Conservation (phyloP, 2,329 filamentous ascomycete species). For the Phaeoacremonium minimum region DNA sequence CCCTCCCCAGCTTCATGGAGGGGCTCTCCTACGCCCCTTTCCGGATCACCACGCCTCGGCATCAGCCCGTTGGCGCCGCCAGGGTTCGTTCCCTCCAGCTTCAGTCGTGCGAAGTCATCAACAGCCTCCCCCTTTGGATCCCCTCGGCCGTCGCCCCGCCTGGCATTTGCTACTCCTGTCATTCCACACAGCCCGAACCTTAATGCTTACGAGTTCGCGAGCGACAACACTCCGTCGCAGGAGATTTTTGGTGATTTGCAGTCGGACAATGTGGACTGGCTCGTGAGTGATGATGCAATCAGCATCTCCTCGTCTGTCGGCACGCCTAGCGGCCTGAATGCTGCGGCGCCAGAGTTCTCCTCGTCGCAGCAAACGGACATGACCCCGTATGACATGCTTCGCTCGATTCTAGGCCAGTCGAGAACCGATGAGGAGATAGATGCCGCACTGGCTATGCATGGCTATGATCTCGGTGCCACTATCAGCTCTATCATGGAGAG, state of each 20-base stretch:
- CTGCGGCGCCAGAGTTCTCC: conserved; percentile 75
- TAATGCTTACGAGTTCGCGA: conserved; percentile 91
- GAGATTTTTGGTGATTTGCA: conserved; percentile 91
- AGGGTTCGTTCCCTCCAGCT: conserved; percentile 74
- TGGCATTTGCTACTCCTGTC: conserved; percentile 81
- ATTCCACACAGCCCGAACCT: conserved; percentile 93
- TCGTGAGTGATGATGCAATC: conserved; percentile 83
- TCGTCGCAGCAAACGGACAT: conserved; percentile 74
- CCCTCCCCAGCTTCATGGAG: conserved; percentile 94
- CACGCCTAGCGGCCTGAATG: conserved; percentile 68
- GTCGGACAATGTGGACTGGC: conserved; percentile 93
- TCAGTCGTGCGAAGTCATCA: conserved; percentile 72
- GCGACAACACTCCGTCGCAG: conserved; percentile 72
- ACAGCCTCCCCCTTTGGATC: conserved; percentile 89
- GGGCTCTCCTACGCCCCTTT: conserved; percentile 72
- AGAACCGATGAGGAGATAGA: conserved; percentile 94
- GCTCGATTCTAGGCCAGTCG: conserved; percentile 86
- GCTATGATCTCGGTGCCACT: conserved; percentile 90
- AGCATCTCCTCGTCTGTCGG: conserved; percentile 72
- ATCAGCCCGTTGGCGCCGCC: conserved; percentile 82
- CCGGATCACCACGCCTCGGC: conserved; percentile 75
- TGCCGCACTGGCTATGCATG: conserved; percentile 79
- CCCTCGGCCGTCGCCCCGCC: conserved; percentile 84
- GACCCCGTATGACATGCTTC: conserved; percentile 96
- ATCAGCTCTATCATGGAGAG: conserved; percentile 84